Evolutionary conservation across 164 flowering plant species (phyloP).

Genomic region (Tetrastigma voinierianum): DNA sequence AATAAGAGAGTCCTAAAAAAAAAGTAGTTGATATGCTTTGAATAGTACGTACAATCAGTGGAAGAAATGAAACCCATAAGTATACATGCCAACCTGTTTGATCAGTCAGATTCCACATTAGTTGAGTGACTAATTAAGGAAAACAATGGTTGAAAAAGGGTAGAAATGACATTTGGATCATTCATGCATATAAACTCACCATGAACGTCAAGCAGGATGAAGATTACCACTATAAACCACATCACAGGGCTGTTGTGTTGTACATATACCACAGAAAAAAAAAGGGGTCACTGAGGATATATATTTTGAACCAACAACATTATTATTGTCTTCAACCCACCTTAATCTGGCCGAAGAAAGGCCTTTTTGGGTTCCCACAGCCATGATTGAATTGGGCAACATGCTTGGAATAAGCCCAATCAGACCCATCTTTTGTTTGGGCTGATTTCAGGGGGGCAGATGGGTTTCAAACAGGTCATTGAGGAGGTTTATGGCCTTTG

Average conservation of each 20-base stretch:
- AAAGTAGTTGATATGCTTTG: not conserved
- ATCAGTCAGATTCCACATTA: not conserved
- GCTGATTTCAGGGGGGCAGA: no score
- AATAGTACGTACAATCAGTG: conserved; percentile 48
- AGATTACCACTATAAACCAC: conserved; percentile 60
- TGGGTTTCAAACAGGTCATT: no score
- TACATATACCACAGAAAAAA: not conserved
- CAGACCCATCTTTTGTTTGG: no score
- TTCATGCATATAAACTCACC: conserved; percentile 33
- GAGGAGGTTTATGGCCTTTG: no score
- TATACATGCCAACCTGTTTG: conserved; percentile 51
- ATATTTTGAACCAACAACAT: no score
- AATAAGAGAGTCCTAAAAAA: not conserved
- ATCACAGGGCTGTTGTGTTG: conserved; percentile 63
- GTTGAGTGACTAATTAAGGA: not conserved
- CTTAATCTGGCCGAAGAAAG: no score
- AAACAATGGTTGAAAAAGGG: not conserved
- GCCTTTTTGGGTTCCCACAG: no score
- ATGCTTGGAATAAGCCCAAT: no score
- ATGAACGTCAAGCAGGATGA: conserved; percentile 54
- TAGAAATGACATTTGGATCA: not conserved
- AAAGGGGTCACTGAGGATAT: not conserved
- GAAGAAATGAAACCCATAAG: conserved; percentile 51
- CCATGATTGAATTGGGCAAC: no score
- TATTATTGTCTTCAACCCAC: no score